phyloP scores from a whole-genome alignment of 495 filamentous ascomycete species.

The Talaromyces nanjingensis region DNA sequence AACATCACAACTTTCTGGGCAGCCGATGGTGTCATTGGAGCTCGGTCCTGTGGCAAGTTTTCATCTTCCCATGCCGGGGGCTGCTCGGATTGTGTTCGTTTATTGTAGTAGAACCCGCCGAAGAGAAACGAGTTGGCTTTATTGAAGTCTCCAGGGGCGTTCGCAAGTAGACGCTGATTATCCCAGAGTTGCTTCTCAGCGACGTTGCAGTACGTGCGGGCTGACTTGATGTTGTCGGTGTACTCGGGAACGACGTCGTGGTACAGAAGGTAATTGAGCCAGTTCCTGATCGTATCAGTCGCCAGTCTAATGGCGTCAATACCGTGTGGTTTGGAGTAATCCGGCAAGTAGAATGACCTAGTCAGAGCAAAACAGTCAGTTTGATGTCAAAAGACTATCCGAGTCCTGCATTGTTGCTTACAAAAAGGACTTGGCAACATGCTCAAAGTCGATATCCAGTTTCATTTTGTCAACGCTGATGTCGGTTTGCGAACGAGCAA shows the following conservation, averaged over 20 bases:
- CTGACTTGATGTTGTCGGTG: conserved; percentile 53
- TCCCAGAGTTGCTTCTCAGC: conserved; percentile 61
- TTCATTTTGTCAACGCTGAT: conserved; percentile 24
- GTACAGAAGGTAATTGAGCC: conserved; percentile 77
- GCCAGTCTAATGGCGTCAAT: conserved; percentile 43
- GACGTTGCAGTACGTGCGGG: conserved; percentile 58
- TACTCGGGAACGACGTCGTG: conserved; percentile 87
- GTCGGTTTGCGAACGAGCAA: conserved; percentile 22
- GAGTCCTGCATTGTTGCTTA: conserved; percentile 28
- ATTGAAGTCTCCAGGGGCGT: conserved; percentile 72
- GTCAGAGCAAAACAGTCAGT: background rate
- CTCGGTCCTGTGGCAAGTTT: conserved; percentile 12
- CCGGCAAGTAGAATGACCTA: conserved; percentile 42
- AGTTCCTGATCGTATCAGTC: conserved; percentile 66
- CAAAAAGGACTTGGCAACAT: conserved; percentile 72
- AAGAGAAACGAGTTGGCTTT: conserved; percentile 53
- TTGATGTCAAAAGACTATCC: background rate
- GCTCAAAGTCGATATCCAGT: conserved; percentile 77
- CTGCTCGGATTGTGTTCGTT: conserved; percentile 17
- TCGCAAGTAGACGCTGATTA: conserved; percentile 35
- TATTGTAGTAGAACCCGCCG: conserved; percentile 39
- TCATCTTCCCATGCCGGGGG: conserved; percentile 28
- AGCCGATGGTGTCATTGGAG: conserved; percentile 28
- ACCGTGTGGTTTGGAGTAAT: conserved; percentile 35
- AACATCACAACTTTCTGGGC: conserved; percentile 39